Conservation (phyloP, 208 protist genomes). For the Histomonas meleagridis region DNA sequence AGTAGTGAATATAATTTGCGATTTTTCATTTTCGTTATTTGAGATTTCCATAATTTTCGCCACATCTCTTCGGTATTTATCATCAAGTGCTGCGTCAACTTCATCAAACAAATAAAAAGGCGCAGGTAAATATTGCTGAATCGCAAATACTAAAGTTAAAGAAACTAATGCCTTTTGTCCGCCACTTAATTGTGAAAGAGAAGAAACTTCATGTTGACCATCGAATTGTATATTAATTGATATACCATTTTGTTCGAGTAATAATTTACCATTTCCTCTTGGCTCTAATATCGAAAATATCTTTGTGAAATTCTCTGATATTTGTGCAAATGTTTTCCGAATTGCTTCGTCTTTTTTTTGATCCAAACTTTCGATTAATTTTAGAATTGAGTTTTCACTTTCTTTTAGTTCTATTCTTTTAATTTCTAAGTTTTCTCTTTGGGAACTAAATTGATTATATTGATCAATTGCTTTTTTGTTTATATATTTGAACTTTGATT, state of each 20-base stretch:
- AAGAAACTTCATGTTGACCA: background rate
- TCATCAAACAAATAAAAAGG: slow-evolving; percentile 36
- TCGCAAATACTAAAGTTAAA: slow-evolving; percentile 5
- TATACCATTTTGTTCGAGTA: background rate
- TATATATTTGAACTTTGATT: background rate
- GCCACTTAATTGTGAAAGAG: background rate
- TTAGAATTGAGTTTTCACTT: background rate
- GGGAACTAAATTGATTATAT: background rate
- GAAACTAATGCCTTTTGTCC: slow-evolving; percentile 7
- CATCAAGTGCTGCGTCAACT: slow-evolving; percentile 8
- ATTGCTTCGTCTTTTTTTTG: slow-evolving; percentile 10
- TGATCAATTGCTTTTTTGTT: slow-evolving; percentile 37
- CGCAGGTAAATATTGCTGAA: background rate
- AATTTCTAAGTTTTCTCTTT: background rate
- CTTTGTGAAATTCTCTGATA: slow-evolving; percentile 23
- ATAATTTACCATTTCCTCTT: background rate
- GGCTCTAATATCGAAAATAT: background rate
- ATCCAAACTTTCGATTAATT: background rate
- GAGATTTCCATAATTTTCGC: background rate
- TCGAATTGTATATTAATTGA: background rate
- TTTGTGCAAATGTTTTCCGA: background rate
- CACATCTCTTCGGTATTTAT: background rate
- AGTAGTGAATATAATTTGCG: slow-evolving; percentile 24
- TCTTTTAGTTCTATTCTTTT: background rate
- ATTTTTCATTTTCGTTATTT: background rate